Evolutionary conservation across 805 yeast species (phyloP).

Genomic region (Yarrowia phangngaensis): DNA sequence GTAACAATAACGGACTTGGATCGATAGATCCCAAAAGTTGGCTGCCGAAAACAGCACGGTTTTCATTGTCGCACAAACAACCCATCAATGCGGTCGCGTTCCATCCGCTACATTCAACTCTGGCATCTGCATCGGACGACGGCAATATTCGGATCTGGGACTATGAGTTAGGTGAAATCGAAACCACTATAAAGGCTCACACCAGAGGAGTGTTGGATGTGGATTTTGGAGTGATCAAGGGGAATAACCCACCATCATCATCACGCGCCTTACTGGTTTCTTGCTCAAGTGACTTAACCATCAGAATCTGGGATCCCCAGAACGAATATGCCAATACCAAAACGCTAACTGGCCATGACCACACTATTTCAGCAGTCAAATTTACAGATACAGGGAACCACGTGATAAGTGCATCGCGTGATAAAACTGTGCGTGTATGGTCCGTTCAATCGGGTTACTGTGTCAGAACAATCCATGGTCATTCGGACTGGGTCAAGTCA

Average conservation of each 20-base stretch:
- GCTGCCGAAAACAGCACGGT: slow-evolving; percentile 54
- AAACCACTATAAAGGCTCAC: slow-evolving; percentile 67
- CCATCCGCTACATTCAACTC: slow-evolving; percentile 68
- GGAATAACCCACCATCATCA: slow-evolving; percentile 21
- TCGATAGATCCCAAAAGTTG: slow-evolving; percentile 45
- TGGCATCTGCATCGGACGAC: slow-evolving; percentile 65
- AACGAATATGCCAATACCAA: slow-evolving; percentile 51
- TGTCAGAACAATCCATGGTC: slow-evolving; percentile 63
- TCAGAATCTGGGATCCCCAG: slow-evolving; percentile 68
- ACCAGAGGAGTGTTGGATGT: slow-evolving; percentile 61
- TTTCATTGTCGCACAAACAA: slow-evolving; percentile 52
- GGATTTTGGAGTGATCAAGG: slow-evolving; percentile 50
- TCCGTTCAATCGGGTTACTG: slow-evolving; percentile 64
- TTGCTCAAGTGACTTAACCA: slow-evolving; percentile 49
- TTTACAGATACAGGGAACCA: slow-evolving; percentile 52
- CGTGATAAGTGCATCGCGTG: slow-evolving; percentile 75
- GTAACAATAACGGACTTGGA: neutral
- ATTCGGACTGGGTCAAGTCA: slow-evolving; percentile 83
- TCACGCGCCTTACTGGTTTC: slow-evolving; percentile 43
- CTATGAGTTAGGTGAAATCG: slow-evolving; percentile 57
- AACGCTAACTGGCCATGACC: slow-evolving; percentile 81
- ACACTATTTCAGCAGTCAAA: slow-evolving; percentile 64
- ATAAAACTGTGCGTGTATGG: slow-evolving; percentile 82
- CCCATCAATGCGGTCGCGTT: slow-evolving; percentile 60
- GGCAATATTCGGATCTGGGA: slow-evolving; percentile 76